Base-by-base conservation (phyloP, 2,329 filamentous ascomycete species). In the Ceratocystis cubensis region DNA sequence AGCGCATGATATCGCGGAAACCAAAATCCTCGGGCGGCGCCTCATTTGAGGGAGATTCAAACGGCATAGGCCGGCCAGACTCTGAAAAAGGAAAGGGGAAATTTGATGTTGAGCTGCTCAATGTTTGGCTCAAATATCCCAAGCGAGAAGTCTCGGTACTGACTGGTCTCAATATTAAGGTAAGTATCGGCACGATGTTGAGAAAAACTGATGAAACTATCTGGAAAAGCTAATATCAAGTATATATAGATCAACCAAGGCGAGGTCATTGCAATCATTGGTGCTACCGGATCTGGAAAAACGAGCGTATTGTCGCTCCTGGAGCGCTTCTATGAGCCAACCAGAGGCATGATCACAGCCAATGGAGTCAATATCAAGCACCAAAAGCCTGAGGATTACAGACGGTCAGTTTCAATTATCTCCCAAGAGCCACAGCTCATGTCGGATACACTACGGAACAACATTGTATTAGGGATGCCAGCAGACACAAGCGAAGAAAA, bases 401-500 rank as follows among this genome's bases (percentile, higher is more conserved):
- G 82, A 56, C 75, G 76, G 2, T 74, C 79, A 44, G 77, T 85
- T 13, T 78, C 81, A 1, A 76, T 85, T 3, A 83, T 86, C 1
- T 79, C 82, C 67, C 83, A 85, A 71, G 82, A 85, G 66, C 81
- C 82, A 0, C 46, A 68, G 64, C 56, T 68, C 10, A 50, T 46
- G 53, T 67, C 70, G 73, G 80, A 82, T 13, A 84, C 84, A 0
- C 80, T 91, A 22, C 80, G 83, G 20, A 87, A 91, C 68, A 90
- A 90, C 70, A 83, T 90, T 64, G 74, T 86, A 1, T 78, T 89
- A 37, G 65, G 67, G 28, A 53, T 44, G 7, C 44, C 37, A 25
- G 5, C 25, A 7, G 65, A 44, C 7, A 41, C 56, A 5, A 56
- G 30, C 45, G 56, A 63, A 5, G 37, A 45, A 45, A 41, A 53